Base-by-base conservation (phyloP, 1,139 yeast species). In the Nakaseomyces uthaithaninus region DNA sequence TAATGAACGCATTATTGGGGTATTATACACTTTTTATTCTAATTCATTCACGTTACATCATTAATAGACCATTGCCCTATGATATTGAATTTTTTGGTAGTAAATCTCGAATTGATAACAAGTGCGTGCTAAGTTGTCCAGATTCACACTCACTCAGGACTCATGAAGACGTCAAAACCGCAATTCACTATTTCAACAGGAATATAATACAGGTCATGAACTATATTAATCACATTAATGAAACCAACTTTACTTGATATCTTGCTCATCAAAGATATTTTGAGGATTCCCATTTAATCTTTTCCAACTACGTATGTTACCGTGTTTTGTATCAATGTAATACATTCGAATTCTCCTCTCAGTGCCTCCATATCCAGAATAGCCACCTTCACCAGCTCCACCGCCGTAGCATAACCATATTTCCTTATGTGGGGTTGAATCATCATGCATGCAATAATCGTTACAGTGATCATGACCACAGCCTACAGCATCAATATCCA, bases 381-480 rank as follows among this genome's bases (percentile, higher is more conserved):
- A 87, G 0, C 95, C 98, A 33, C 96, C 97, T 63, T 84, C 93
- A 3, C 97, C 98, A 2, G 74, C 71, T 0, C 81, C 95, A 30
- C 98, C 98, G 2, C 95, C 97, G 54, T 84, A 86, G 55, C 98
- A 91, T 33, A 89, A 65, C 94, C 95, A 85, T 26, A 85, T 64
- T 35, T 71, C 69, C 37, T 70, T 66, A 23, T 65, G 59, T 3
- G 54, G 50, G 3, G 63, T 60, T 12, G 59, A 55, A 17, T 53
- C 60, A 19, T 57, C 59, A 40, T 67, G 63, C 33, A 83, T 63
- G 60, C 98, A 91, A 58, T 74, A 91, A 56, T 91, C 97, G 58
- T 91, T 91, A 50, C 86, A 83, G 57, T 91, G 97, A 55, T 91
- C 97, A 59, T 91, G 98, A 0, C 98, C 97, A 8, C 84, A 94